Evolutionary conservation across 495 filamentous ascomycete species (phyloP).

Genomic region (Gamarada debralockiae): DNA sequence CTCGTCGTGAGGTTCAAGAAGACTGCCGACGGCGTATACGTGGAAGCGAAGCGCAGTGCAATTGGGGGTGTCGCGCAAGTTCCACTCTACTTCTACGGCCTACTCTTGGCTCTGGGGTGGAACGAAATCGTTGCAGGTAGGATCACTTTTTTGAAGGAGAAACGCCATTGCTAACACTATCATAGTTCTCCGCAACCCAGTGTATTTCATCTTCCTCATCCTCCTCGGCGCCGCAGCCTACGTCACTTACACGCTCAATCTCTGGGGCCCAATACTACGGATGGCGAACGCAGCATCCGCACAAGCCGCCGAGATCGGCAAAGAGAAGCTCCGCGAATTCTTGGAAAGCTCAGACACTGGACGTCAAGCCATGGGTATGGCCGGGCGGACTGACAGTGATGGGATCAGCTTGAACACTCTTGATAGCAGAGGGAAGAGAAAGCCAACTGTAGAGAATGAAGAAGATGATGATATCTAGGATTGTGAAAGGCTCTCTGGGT

Average conservation of each 20-base stretch:
- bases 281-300: slow-evolving; percentile 85
- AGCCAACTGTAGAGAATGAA: slow-evolving; percentile 40
- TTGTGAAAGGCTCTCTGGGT: no score
- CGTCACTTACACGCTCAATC: slow-evolving; percentile 85
- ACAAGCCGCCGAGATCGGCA: slow-evolving; percentile 85
- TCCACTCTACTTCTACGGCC: slow-evolving; percentile 87
- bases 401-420: slow-evolving; percentile 54
- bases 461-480: slow-evolving; percentile 39
- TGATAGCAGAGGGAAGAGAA: slow-evolving; percentile 57
- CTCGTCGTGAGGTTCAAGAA: slow-evolving; percentile 95
- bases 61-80: slow-evolving; percentile 95
- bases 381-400: slow-evolving; percentile 36
- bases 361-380: slow-evolving; percentile 74
- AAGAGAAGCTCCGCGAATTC: slow-evolving; percentile 83
- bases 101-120: slow-evolving; percentile 89
- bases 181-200: slow-evolving; percentile 83
- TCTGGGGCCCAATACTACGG: slow-evolving; percentile 92
- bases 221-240: slow-evolving; percentile 72
- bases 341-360: slow-evolving; percentile 77
- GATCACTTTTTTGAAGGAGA: slow-evolving; percentile 25
- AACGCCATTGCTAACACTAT: slow-evolving; percentile 3
- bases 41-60: slow-evolving; percentile 93
- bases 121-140: slow-evolving; percentile 92
- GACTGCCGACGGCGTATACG: slow-evolving; percentile 92
- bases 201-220: slow-evolving; percentile 87